Evolutionary conservation across 1,284 basidiomycete species (phyloP).

Genomic region (Naganishia liquefaciens): DNA sequence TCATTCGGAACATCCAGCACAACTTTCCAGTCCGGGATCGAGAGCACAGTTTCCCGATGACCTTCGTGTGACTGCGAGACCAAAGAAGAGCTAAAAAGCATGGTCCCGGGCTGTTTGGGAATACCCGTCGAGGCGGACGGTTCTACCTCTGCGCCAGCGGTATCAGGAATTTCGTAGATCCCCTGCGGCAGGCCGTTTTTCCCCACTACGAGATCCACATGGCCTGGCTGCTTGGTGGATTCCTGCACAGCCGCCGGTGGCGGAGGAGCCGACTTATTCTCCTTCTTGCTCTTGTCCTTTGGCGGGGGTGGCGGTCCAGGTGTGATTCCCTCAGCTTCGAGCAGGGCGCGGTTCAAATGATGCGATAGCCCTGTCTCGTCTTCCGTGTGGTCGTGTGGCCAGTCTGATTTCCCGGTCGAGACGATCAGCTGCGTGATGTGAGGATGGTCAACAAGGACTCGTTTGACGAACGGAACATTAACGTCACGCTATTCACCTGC

Average conservation of each 20-base stretch:
- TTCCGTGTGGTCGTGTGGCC: slow-evolving; percentile 71
- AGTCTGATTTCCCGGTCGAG: slow-evolving; percentile 83
- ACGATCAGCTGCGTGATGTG: slow-evolving; percentile 65
- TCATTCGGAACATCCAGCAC: slow-evolving; percentile 68
- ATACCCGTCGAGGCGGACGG: slow-evolving; percentile 14
- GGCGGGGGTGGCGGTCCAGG: slow-evolving; percentile 31
- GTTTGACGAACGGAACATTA: slow-evolving; percentile 17
- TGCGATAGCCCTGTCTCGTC: slow-evolving; percentile 39
- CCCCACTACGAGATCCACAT: slow-evolving; percentile 19
- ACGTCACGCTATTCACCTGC: slow-evolving; percentile 59
- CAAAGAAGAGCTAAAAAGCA: slow-evolving; percentile 72
- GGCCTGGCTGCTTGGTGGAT: slow-evolving; percentile 20
- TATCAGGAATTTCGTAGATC: slow-evolving; percentile 37
- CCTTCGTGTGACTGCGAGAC: slow-evolving; percentile 71
- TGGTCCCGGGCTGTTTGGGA: slow-evolving; percentile 55
- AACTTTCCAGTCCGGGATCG: slow-evolving; percentile 87
- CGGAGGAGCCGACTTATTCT: slow-evolving; percentile 29
- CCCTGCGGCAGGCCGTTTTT: slow-evolving; percentile 30
- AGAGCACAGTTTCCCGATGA: slow-evolving; percentile 69
- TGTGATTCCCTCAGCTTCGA: slow-evolving; percentile 25
- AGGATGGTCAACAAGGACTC: not conserved
- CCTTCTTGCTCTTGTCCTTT: slow-evolving; percentile 42
- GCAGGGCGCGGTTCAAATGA: slow-evolving; percentile 37
- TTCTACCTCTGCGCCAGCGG: slow-evolving; percentile 7
- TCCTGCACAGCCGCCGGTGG: slow-evolving; percentile 5